Percentiles rank a stretch among this genome's conserved stretches.
phyloP scores from a whole-genome alignment of 148 eudicot genomes.

The Rhododendron mucronatum region DNA sequence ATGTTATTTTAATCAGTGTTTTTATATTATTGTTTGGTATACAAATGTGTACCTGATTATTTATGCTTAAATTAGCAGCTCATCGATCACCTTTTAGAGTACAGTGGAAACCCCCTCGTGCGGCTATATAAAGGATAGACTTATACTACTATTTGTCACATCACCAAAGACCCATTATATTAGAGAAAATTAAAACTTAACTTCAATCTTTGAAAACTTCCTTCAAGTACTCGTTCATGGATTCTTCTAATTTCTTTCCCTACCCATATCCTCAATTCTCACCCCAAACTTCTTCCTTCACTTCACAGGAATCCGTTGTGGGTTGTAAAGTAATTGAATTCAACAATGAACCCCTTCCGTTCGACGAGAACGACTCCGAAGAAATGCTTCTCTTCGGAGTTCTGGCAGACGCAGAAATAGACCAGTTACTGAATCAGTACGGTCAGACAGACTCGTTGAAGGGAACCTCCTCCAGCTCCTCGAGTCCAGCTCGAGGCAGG shows the following conservation, averaged over 20 bases:
- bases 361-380: slow-evolving; percentile 3
- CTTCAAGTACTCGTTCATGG: not conserved
- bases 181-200: too few species aligned
- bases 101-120: not conserved
- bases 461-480: not conserved
- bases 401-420: not conserved
- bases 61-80: not conserved
- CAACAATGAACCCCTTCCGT: slow-evolving; percentile 2
- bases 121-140: slow-evolving; percentile 4
- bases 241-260: not conserved
- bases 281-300: slow-evolving; percentile 8
- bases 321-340: not conserved
- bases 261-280: slow-evolving; percentile 2
- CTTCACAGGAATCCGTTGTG: not conserved
- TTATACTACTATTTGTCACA: not conserved
- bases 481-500: not conserved
- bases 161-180: not conserved
- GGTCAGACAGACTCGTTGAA: not conserved
- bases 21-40: not conserved
- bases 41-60: too few species aligned
- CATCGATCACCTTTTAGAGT: not conserved
- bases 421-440: not conserved
- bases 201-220: too few species aligned
- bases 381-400: slow-evolving; percentile 14
- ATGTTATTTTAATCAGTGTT: too few species aligned